These are phyloP conservation scores for Striga hermonthica DNA, from an alignment of 305 asterid species.

Conservation along the genomic window DNA sequence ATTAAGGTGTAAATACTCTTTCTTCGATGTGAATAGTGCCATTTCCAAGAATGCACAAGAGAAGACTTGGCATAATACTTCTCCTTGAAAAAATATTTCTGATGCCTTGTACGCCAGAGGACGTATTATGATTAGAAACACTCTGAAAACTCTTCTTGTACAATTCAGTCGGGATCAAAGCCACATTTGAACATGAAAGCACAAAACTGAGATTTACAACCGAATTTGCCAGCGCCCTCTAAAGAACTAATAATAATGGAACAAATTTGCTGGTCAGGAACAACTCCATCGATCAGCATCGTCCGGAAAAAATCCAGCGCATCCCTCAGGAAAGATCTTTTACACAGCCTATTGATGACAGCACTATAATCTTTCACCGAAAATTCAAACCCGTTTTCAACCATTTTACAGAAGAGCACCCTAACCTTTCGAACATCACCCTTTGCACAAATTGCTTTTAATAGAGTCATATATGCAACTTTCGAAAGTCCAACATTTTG, in stretches of 20 bases:
- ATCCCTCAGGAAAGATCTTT: constrained; percentile 48
- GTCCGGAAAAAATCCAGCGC: constrained; percentile 49
- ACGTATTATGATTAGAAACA: constrained; percentile 26
- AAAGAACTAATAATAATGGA: constrained; percentile 41
- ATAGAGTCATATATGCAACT: constrained; percentile 62
- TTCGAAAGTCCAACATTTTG: constrained; percentile 49
- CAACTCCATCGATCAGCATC: constrained; percentile 51
- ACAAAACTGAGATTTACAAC: constrained; percentile 40
- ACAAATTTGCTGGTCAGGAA: constrained; percentile 50
- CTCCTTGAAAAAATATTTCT: too few relatives aligned
- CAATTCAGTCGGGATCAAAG: constrained; percentile 40
- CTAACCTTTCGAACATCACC: constrained; percentile 57
- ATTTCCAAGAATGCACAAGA: too few relatives aligned
- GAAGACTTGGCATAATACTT: too few relatives aligned
- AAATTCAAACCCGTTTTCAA: constrained; percentile 53
- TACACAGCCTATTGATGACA: constrained; percentile 74
- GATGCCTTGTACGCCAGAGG: constrained; percentile 3
- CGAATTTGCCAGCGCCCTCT: constrained; percentile 36
- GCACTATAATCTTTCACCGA: constrained; percentile 75
- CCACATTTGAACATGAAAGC: constrained; percentile 61
- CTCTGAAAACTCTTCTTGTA: constrained; percentile 23
- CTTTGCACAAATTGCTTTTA: constrained; percentile 80
- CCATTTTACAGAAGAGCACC: constrained; percentile 57
- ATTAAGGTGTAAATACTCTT: too few relatives aligned
- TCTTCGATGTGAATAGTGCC: too few relatives aligned